A percentile compares a stretch with the other conserved stretches of the same genome.
Evolutionary conservation across 2,329 filamentous ascomycete species (phyloP).

Genomic region (Xylariaceae sp.): DNA sequence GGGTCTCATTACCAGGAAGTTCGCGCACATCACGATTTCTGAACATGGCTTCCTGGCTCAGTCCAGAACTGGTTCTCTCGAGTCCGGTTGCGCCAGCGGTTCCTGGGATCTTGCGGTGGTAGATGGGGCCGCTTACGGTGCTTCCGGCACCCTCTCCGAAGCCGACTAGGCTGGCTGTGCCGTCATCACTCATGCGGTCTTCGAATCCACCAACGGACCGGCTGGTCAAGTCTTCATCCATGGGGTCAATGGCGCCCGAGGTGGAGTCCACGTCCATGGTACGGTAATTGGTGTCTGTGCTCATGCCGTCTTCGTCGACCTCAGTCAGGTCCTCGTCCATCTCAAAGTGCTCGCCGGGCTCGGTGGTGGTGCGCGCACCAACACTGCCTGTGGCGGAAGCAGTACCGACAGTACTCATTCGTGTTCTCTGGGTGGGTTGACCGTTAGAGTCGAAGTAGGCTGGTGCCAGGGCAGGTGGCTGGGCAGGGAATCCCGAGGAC

Average conservation of each 20-base stretch:
- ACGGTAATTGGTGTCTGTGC: constrained; percentile 59
- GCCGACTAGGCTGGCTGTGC: constrained; percentile 76
- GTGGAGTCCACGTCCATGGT: constrained; percentile 52
- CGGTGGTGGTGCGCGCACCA: constrained; percentile 52
- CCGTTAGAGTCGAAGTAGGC: constrained; percentile 80
- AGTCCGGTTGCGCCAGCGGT: constrained; percentile 32
- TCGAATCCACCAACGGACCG: constrained; percentile 50
- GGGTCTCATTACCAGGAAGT: constrained; percentile 38
- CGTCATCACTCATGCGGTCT: constrained; percentile 82
- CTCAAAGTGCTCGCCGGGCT: constrained; percentile 54
- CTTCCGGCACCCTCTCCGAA: constrained; percentile 90
- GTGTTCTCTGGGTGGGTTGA: constrained; percentile 63
- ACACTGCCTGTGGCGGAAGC: constrained; percentile 82
- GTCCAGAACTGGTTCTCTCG: constrained; percentile 49
- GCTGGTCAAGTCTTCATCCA: constrained; percentile 39
- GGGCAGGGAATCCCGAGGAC: constrained; percentile 43
- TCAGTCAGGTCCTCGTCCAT: constrained; percentile 50
- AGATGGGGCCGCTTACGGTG: constrained; percentile 75
- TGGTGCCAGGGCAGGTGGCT: constrained; percentile 44
- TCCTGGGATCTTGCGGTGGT: constrained; percentile 49
- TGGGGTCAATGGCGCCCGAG: constrained; percentile 28
- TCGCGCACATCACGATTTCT: constrained; percentile 28
- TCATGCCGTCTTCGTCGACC: constrained; percentile 63
- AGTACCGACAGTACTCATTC: constrained; percentile 86
- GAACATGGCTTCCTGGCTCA: constrained; percentile 42